phyloP scores from a whole-genome alignment of 2,329 filamentous ascomycete genomes.

The Aureobasidium sp. region DNA sequence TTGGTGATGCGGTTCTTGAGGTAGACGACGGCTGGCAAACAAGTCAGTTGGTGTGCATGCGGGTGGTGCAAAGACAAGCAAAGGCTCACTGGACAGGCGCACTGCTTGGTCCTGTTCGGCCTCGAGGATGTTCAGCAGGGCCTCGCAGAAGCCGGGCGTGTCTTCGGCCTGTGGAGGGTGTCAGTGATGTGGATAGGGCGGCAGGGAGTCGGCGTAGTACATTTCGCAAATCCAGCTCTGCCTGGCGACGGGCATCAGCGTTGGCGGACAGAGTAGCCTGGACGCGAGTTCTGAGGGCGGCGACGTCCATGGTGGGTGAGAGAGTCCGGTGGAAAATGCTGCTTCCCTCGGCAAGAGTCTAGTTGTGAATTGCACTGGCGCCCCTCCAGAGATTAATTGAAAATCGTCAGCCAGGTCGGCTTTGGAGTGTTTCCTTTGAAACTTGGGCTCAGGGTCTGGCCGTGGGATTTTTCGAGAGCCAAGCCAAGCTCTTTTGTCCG shows the following conservation, averaged over 20 bases:
- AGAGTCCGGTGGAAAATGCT: neutral
- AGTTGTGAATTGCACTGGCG: neutral
- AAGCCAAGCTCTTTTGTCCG: slow-evolving; percentile 1
- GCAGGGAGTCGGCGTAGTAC: slow-evolving; percentile 41
- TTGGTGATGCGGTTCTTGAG: slow-evolving; percentile 95
- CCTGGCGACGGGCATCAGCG: slow-evolving; percentile 64
- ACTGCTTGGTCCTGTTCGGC: slow-evolving; percentile 77
- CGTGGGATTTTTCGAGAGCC: slow-evolving; percentile 6
- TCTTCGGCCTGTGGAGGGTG: slow-evolving; percentile 63
- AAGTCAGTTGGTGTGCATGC: slow-evolving; percentile 11
- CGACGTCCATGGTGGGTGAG: slow-evolving; percentile 56
- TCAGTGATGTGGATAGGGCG: neutral
- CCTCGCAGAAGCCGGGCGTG: slow-evolving; percentile 81
- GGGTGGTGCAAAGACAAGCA: neutral
- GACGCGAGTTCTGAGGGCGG: slow-evolving; percentile 67
- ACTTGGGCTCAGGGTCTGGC: slow-evolving; percentile 4
- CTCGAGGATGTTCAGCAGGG: slow-evolving; percentile 83
- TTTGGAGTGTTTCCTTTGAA: neutral
- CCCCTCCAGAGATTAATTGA: slow-evolving; percentile 5
- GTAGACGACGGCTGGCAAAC: slow-evolving; percentile 74
- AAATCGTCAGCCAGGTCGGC: slow-evolving; percentile 2
- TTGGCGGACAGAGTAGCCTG: slow-evolving; percentile 67
- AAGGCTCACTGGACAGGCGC: slow-evolving; percentile 72
- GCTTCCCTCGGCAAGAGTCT: neutral
- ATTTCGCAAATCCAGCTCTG: slow-evolving; percentile 74